These are phyloP conservation scores for Phytophthora parvispora DNA, from an alignment of 352 stramenopile species.

Conservation along the genomic window DNA sequence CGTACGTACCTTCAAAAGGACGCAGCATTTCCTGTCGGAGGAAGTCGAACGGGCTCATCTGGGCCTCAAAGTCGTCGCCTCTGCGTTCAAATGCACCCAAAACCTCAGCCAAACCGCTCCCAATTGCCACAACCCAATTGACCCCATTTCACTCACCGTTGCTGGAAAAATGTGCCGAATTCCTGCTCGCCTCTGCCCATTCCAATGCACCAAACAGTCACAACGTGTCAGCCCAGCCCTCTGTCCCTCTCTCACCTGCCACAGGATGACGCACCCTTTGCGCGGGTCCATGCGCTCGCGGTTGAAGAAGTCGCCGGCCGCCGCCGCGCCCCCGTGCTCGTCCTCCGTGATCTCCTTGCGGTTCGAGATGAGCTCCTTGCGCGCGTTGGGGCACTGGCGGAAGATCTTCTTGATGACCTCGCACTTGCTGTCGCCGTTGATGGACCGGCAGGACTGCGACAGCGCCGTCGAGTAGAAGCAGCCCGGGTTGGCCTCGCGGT, in stretches of 20 bases:
- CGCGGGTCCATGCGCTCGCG: conserved; percentile 71
- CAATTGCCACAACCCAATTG: neutral
- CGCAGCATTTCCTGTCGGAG: conserved; percentile 84
- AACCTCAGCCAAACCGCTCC: neutral
- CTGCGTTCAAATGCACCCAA: conserved; percentile 33
- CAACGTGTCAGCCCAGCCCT: too few species aligned
- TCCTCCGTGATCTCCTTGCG: conserved; percentile 83
- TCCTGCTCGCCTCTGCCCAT: conserved; percentile 40
- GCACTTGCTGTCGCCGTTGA: conserved; percentile 90
- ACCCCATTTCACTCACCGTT: conserved; percentile 42
- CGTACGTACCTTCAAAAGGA: conserved; percentile 73
- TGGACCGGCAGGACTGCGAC: conserved; percentile 79
- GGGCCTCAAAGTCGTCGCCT: conserved; percentile 77
- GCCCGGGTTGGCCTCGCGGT: conserved; percentile 75
- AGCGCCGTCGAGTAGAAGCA: conserved; percentile 88
- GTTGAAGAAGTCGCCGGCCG: conserved; percentile 76
- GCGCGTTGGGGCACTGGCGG: conserved; percentile 76
- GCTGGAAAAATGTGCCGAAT: conserved; percentile 61
- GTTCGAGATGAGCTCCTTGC: conserved; percentile 83
- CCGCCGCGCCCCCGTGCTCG: conserved; percentile 60
- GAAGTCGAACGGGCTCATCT: conserved; percentile 88
- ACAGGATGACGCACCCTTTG: conserved; percentile 53
- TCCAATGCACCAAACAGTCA: neutral
- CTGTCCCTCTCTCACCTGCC: too few species aligned
- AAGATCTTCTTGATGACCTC: conserved; percentile 91